A percentile compares a stretch with the other conserved stretches of the same genome.
Evolutionary conservation across 106 monocot genomes (phyloP).

Genomic region (Ottelia alismoides): DNA sequence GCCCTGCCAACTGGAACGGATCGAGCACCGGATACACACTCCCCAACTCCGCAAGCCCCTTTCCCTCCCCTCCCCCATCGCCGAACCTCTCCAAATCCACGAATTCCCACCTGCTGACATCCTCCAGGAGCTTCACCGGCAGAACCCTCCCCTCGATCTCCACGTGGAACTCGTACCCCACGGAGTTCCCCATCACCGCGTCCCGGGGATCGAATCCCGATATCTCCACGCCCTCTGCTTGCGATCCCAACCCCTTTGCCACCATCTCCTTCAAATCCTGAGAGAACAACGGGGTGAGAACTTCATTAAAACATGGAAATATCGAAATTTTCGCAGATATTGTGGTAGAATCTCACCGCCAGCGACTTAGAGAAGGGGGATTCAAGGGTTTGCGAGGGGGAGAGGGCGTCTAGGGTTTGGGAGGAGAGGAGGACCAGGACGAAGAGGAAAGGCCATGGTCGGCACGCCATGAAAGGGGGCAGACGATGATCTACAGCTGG

Average conservation of each 20-base stretch:
- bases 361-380: slow-evolving; percentile 42
- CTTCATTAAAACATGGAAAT: background rate
- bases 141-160: slow-evolving; percentile 63
- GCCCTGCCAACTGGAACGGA: slow-evolving; percentile 83
- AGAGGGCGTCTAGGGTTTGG: slow-evolving; percentile 14
- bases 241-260: slow-evolving; percentile 52
- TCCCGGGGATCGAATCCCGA: slow-evolving; percentile 78
- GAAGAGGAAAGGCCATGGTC: slow-evolving; percentile 27
- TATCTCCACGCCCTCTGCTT: slow-evolving; percentile 42
- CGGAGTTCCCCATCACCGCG: slow-evolving; percentile 60
- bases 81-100: slow-evolving; percentile 46
- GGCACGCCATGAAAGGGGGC: background rate
- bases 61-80: slow-evolving; percentile 22
- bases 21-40: slow-evolving; percentile 47
- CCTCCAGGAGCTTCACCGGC: slow-evolving; percentile 74
- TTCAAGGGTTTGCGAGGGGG: slow-evolving; percentile 10
- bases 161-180: slow-evolving; percentile 81
- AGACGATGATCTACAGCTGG: too few relatives aligned
- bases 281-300: background rate
- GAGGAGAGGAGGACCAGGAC: slow-evolving; percentile 15
- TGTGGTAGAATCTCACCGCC: slow-evolving; percentile 24
- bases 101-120: slow-evolving; percentile 63
- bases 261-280: slow-evolving; percentile 84
- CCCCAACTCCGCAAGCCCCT: too few relatives aligned
- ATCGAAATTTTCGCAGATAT: background rate